These are phyloP conservation scores for Dipteronia dyeriana DNA, from an alignment of 345 rosid species.

Conservation along the genomic window DNA sequence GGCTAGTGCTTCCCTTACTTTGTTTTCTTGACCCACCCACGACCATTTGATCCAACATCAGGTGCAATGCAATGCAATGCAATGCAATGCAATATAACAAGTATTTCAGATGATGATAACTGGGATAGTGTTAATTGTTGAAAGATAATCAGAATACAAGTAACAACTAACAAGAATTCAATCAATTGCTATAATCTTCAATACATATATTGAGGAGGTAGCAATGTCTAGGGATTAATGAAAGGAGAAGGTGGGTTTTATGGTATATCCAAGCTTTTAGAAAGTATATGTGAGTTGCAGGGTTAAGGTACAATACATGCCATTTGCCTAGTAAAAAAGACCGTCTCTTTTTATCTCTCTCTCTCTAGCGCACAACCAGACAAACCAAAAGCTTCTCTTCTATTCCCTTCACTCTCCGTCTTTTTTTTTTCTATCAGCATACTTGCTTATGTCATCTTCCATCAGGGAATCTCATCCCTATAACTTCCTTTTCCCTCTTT, in stretches of 20 bases:
- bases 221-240: conserved; percentile 42
- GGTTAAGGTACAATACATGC: conserved; percentile 48
- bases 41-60: background rate
- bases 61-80: too few species aligned
- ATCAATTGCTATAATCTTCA: background rate
- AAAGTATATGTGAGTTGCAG: conserved; percentile 49
- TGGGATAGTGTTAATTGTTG: background rate
- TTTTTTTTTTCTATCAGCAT: conserved; percentile 20
- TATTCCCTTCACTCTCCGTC: conserved; percentile 24
- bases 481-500: conserved; percentile 40
- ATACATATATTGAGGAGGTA: conserved; percentile 5
- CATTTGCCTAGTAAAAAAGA: conserved; percentile 53
- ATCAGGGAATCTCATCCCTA: conserved; percentile 50
- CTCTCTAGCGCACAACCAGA: conserved; percentile 41
- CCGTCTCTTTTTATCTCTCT: conserved; percentile 26
- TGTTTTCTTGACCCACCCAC: conserved; percentile 32
- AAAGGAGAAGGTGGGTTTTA: conserved; percentile 32
- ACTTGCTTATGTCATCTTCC: conserved; percentile 49
- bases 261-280: conserved; percentile 55
- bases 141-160: background rate
- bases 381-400: conserved; percentile 54
- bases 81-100: too few species aligned
- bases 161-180: background rate
- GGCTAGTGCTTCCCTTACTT: background rate
- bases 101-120: background rate